Percentiles rank a stretch among this genome's conserved stretches.
Conservation (phyloP, 2,329 filamentous ascomycete species). For the Polytolypa hystricis region DNA sequence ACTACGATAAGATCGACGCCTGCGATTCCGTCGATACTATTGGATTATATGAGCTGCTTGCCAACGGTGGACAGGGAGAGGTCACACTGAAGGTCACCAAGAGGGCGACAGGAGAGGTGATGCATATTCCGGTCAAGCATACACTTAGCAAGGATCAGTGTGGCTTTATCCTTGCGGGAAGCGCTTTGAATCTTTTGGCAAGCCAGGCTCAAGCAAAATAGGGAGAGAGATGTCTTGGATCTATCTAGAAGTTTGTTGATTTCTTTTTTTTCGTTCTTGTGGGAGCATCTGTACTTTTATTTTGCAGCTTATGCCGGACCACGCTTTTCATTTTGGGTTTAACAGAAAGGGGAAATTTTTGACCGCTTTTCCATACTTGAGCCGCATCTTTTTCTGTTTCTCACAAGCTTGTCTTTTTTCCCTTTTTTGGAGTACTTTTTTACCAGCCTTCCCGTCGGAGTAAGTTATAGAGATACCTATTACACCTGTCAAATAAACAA, state of each 20-base stretch:
- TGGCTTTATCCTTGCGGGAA: constrained; percentile 83
- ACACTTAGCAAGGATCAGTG: constrained; percentile 84
- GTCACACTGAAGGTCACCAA: constrained; percentile 59
- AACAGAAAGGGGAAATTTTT: too few relatives aligned
- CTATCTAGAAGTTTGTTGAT: background rate
- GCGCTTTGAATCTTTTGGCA: constrained; percentile 81
- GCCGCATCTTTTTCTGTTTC: background rate
- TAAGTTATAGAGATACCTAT: too few relatives aligned
- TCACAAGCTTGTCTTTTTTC: background rate
- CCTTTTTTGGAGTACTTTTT: background rate
- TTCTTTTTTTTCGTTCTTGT: background rate
- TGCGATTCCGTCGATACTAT: constrained; percentile 75
- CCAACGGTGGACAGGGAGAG: constrained; percentile 57
- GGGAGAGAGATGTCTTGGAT: background rate
- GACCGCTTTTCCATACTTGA: too few relatives aligned
- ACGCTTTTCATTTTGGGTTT: too few relatives aligned
- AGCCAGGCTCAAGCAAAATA: constrained; percentile 38
- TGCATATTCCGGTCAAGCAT: constrained; percentile 69
- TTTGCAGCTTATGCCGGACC: too few relatives aligned
- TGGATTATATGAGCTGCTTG: constrained; percentile 72
- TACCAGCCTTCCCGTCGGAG: too few relatives aligned
- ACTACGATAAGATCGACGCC: constrained; percentile 74
- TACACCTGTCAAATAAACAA: too few relatives aligned
- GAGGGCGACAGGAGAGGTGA: constrained; percentile 49
- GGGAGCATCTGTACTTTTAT: background rate